Base-by-base conservation (phyloP, 352 stramenopile genomes). In the Pythium phragmitis region DNA sequence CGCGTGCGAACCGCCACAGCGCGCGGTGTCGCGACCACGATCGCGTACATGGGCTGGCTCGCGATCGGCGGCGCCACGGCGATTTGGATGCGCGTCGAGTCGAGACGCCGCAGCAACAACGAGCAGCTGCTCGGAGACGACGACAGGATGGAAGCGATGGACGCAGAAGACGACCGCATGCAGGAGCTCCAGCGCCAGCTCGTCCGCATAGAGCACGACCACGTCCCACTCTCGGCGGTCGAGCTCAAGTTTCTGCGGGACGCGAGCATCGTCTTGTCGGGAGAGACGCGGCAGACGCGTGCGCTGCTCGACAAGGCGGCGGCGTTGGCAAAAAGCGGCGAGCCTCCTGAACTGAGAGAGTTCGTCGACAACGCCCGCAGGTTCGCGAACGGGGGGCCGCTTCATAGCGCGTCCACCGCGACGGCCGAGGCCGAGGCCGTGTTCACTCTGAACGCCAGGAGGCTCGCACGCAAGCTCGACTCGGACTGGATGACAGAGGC, bases 31-130 rank as follows among this genome's bases (percentile, higher is more conserved):
- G 78, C 70, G 14, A 74, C 80, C 13, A 85, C 82, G 37, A 63
- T 86, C 49, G 70, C 87, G 37, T 87, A 87, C 71, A 59, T 89
- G 33, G 77, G 80, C 17, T 87, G 78, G 80, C 73, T 87, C 30
- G 74, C 43, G 2, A 82, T 87, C 42, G 69, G 47, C 4, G 70
- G 72, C 0, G 23, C 69, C 16, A 69, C 69, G 1, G 57, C 66
- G 0, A 28, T 65, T 1, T 49, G 47, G 8, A 69, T 82, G 58
- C 60, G 73, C 30, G n/a, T 61, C 34, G 50, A 51, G 1, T 63
- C 71, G 11, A 69, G 67, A 28, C 57, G 63, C 19, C 57, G 63
- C 19, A 51, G 57, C 33, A 46, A 66, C 23, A 52, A 73, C 16
- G n/a, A 57, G 21, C 59, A 34, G 59, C 63, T 62, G 50, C 65